Evolutionary conservation across 768 basidiomycete genomes (phyloP), one percentile per base, ranked within the genome.

Genomic region (Clitopilus passeckerianus): DNA sequence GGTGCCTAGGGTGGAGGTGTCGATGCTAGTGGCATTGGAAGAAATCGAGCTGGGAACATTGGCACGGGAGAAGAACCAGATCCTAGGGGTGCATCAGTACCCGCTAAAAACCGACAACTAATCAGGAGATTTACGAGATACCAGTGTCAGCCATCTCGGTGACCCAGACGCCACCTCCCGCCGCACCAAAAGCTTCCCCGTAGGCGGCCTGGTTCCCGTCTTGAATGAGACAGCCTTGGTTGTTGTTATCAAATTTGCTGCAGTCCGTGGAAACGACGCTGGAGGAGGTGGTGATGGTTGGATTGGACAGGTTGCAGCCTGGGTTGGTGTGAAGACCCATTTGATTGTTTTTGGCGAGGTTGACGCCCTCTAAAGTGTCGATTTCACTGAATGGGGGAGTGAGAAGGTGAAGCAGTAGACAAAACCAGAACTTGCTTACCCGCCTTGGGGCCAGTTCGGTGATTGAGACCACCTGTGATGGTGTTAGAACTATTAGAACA

Each of bases 351-450:
- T 77, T 76, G 43, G 80, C 80, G 54, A 80, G 68, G 71, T 95
- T 94, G 62, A 94, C 86, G 34, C 86, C 89, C 70, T 95, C 92
- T 60, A 94, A 83, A 9, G 88, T 89, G 70, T 94, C 93, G 61
- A 90, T 87, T 67, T 91, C 87, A 24, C 79, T 77, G 41, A 23
- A 14, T 15, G 5, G 46, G 18, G n/a, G 34, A 2, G 20, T 3
- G 8, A 15, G 37, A 20, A 30, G 20, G 43, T 46, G 33, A 37
- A 57, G 27, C 52, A 41, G 9, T 12, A 41, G 46, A 30, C 16
- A 37, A 10, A n/a, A 30, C n/a, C 16, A 9, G 34, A 10, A 16
- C 16, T 18, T 57, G 71, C 77, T 63, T 73, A 81, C 70, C 83
- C 86, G 62, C 86, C 87, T 12, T 68, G 67, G 1, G 88, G 88